Percentiles rank a stretch among this genome's conserved stretches.
Conservation (phyloP, 2,329 filamentous ascomycete genomes). For the Aspergillus calidoustus region DNA sequence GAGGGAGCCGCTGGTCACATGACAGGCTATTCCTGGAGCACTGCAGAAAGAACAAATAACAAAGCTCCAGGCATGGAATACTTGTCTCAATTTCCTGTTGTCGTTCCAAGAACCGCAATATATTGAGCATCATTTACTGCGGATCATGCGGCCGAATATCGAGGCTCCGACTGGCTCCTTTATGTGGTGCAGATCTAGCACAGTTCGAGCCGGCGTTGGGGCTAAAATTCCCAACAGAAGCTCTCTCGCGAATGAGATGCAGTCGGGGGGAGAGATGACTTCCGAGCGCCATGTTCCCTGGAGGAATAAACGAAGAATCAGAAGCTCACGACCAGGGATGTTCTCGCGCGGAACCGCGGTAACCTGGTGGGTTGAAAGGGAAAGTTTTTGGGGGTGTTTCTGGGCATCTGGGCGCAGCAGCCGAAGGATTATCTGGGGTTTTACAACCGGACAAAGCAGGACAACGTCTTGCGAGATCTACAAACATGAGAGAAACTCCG, state of each 20-base stretch:
- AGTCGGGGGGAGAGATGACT: not conserved
- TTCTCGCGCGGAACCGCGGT: conserved; percentile 15
- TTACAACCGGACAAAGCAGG: not conserved
- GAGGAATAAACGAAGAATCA: conserved; percentile 5
- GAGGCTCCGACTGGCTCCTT: not conserved
- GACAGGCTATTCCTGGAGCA: not conserved
- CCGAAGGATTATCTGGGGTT: not conserved
- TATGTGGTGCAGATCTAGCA: not conserved
- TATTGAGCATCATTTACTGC: not conserved
- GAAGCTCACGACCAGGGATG: conserved; percentile 4
- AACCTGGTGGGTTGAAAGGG: not conserved
- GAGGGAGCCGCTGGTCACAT: not conserved
- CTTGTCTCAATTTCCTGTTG: not conserved
- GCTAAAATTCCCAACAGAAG: conserved; percentile 35
- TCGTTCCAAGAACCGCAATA: not conserved
- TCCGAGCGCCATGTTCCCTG: not conserved
- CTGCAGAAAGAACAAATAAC: not conserved
- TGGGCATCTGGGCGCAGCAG: conserved; percentile 8
- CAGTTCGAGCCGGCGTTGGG: conserved; percentile 19
- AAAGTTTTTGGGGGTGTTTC: conserved; percentile 5
- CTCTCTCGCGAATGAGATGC: conserved; percentile 19
- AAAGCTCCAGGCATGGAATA: not conserved
- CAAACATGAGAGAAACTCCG: not conserved
- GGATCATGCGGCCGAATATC: not conserved
- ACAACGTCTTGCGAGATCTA: not conserved